Conservation (phyloP, 805 yeast genomes). For the Metschnikowia drakensbergensis region DNA sequence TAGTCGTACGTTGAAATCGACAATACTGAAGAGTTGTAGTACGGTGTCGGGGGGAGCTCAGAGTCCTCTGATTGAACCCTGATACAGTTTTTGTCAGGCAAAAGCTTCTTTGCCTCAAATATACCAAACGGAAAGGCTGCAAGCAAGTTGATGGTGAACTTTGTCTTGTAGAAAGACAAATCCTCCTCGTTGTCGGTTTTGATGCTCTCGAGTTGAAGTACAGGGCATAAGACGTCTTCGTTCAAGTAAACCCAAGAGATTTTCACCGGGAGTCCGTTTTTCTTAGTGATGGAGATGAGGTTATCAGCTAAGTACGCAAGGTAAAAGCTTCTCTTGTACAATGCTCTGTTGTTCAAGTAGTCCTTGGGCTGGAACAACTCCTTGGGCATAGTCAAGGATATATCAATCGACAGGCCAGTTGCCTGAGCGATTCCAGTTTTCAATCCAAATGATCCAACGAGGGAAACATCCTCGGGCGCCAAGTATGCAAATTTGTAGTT, state of each 20-base stretch:
- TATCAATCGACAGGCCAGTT: slow-evolving; percentile 65
- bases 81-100: slow-evolving; percentile 78
- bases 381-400: slow-evolving; percentile 78
- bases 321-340: slow-evolving; percentile 87
- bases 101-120: slow-evolving; percentile 71
- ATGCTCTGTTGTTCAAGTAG: slow-evolving; percentile 81
- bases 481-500: slow-evolving; percentile 68
- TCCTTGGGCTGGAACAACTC: slow-evolving; percentile 79
- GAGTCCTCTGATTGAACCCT: slow-evolving; percentile 53
- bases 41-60: slow-evolving; percentile 71
- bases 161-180: slow-evolving; percentile 57
- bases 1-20: slow-evolving; percentile 65
- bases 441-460: slow-evolving; percentile 87
- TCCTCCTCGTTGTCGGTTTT: slow-evolving; percentile 48
- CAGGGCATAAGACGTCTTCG: slow-evolving; percentile 75
- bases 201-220: slow-evolving; percentile 58
- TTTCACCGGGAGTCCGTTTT: slow-evolving; percentile 57
- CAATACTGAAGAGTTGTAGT: slow-evolving; percentile 78
- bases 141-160: slow-evolving; percentile 66
- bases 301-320: slow-evolving; percentile 72
- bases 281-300: slow-evolving; percentile 50
- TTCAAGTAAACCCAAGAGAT: slow-evolving; percentile 63
- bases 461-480: slow-evolving; percentile 69
- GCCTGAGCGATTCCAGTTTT: slow-evolving; percentile 72
- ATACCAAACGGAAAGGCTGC: slow-evolving; percentile 67